Percentiles rank a stretch among this genome's conserved stretches.
phyloP scores from a whole-genome alignment of 1,284 basidiomycete genomes.

The Fistulina hepatica region DNA sequence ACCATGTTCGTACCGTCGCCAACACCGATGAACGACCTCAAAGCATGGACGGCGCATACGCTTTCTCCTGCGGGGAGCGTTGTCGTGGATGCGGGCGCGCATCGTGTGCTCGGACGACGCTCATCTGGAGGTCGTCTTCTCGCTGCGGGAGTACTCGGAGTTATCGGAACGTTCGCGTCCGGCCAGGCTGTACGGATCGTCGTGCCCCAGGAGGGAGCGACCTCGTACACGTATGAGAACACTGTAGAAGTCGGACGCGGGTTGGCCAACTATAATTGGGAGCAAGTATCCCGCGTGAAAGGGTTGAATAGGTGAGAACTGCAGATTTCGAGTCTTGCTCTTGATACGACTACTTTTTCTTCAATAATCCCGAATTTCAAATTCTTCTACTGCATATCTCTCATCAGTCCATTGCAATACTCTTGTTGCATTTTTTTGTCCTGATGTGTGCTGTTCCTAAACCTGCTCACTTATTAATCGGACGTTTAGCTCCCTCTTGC shows the following conservation, averaged over 20 bases:
- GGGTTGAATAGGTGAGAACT: conserved; percentile 84
- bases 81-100: conserved; percentile 83
- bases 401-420: too few relatives aligned
- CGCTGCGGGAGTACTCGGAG: conserved; percentile 81
- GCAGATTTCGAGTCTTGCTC: too few relatives aligned
- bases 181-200: conserved; percentile 89
- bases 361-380: too few relatives aligned
- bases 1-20: conserved; percentile 78
- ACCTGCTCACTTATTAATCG: too few relatives aligned
- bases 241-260: conserved; percentile 88
- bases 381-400: too few relatives aligned
- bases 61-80: conserved; percentile 81
- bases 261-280: conserved; percentile 91
- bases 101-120: conserved; percentile 71
- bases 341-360: conserved; percentile 9
- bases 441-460: too few relatives aligned
- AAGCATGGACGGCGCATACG: conserved; percentile 93
- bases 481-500: conserved; percentile 66
- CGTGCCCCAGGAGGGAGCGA: conserved; percentile 33
- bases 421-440: conserved; percentile 1
- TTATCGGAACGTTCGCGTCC: conserved; percentile 84
- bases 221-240: conserved; percentile 49
- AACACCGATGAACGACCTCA: conserved; percentile 77
- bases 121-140: conserved; percentile 87
- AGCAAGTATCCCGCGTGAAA: conserved; percentile 82